Evolutionary conservation across 805 yeast genomes (phyloP).

Genomic region (Spathaspora boniae): DNA sequence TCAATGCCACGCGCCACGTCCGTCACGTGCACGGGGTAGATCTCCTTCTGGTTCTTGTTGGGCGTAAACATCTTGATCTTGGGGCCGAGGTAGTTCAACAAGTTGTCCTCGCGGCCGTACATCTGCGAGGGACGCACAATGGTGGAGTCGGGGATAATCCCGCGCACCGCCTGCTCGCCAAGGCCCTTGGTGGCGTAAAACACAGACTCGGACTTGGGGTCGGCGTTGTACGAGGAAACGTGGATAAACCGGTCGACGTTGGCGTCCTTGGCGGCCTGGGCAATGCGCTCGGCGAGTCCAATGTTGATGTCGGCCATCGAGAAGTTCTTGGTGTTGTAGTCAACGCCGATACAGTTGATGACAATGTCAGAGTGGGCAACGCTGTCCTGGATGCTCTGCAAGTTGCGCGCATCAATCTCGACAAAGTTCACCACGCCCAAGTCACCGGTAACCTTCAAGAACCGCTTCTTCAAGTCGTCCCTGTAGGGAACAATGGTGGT

Average conservation of each 20-base stretch:
- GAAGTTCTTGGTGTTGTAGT: conserved; percentile 74
- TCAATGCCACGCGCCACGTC: conserved; percentile 82
- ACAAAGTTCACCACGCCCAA: conserved; percentile 82
- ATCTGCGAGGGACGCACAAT: conserved; percentile 83
- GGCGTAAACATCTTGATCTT: conserved; percentile 61
- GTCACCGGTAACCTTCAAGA: conserved; percentile 79
- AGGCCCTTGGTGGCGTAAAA: conserved; percentile 77
- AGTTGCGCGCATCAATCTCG: conserved; percentile 78
- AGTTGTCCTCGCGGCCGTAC: conserved; percentile 70
- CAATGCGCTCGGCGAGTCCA: conserved; percentile 74
- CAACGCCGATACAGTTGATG: conserved; percentile 74
- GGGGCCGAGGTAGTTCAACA: conserved; percentile 59
- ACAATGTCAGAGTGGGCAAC: conserved; percentile 82
- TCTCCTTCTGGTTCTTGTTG: conserved; percentile 56
- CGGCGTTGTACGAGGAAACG: conserved; percentile 76
- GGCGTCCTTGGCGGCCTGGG: conserved; percentile 64
- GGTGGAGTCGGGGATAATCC: conserved; percentile 68
- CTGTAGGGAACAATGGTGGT: conserved; percentile 73
- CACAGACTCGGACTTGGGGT: conserved; percentile 62
- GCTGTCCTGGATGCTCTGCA: conserved; percentile 69
- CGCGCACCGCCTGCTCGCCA: conserved; percentile 70
- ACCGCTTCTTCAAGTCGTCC: conserved; percentile 74
- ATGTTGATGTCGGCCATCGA: conserved; percentile 80
- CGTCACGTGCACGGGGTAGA: conserved; percentile 69
- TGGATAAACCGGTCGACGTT: conserved; percentile 74